Conservation (phyloP, 192 early-diverging fungal species). For the Diversispora eburnea region DNA sequence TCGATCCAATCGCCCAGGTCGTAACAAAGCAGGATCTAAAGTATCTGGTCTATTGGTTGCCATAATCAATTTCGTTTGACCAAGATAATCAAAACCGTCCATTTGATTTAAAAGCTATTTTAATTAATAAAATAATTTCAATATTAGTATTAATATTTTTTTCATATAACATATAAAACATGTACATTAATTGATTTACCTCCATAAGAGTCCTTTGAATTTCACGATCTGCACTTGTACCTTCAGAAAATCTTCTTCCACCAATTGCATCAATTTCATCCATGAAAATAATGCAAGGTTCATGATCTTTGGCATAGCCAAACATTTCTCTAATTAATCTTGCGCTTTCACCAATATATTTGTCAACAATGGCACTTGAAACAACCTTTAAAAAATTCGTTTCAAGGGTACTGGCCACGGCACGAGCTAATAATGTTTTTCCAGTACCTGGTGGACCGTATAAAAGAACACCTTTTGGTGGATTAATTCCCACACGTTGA, state of each 20-base stretch:
- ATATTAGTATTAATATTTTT: neutral
- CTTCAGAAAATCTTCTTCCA: constrained; percentile 96
- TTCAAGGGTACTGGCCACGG: constrained; percentile 94
- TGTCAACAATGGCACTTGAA: constrained; percentile 98
- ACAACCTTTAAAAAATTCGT: constrained; percentile 99
- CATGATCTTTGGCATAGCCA: constrained; percentile 98
- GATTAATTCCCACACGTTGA: constrained; percentile 94
- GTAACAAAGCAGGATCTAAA: constrained; percentile 93
- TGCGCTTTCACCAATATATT: constrained; percentile 99
- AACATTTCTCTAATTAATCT: constrained; percentile 98
- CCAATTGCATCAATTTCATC: constrained; percentile 99
- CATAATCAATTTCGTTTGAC: constrained; percentile 99
- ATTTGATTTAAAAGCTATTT: constrained; percentile 91
- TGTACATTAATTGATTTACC: constrained; percentile 31
- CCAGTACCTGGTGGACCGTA: constrained; percentile 98
- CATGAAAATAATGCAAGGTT: constrained; percentile 99
- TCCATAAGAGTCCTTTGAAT: constrained; percentile 99
- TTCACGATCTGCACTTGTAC: constrained; percentile 99
- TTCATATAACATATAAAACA: too few species aligned
- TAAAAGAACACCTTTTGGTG: constrained; percentile 96
- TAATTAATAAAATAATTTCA: neutral
- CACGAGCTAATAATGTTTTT: constrained; percentile 95
- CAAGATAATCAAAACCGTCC: constrained; percentile 99
- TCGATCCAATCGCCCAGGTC: constrained; percentile 95
- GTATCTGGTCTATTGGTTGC: constrained; percentile 99